phyloP scores from a whole-genome alignment of 371 early-diverging fungal species.

The Synchytrium microbalum region DNA sequence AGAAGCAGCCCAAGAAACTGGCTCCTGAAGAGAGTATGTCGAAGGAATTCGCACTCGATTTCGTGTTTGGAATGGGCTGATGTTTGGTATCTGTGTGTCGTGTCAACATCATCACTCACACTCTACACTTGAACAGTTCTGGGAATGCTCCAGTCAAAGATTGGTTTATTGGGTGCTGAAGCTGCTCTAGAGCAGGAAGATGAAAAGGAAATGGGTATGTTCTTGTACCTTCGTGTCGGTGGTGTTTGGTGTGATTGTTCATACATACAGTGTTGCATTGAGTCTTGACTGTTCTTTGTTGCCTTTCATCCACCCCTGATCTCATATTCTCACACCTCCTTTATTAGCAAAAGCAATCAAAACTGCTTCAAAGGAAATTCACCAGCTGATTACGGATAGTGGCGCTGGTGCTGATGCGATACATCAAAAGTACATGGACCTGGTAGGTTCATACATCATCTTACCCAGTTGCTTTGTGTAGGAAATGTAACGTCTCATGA shows the following conservation, averaged over 20 bases:
- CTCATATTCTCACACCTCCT: neutral
- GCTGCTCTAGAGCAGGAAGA: slow-evolving; percentile 15
- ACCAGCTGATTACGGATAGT: slow-evolving; percentile 22
- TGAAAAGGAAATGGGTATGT: slow-evolving; percentile 18
- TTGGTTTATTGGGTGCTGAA: slow-evolving; percentile 17
- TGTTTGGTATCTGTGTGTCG: too few species aligned
- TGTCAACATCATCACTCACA: slow-evolving; percentile 1
- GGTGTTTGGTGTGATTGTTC: neutral
- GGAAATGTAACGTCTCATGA: too few species aligned
- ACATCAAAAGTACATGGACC: slow-evolving; percentile 38
- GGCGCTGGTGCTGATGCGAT: slow-evolving; percentile 19
- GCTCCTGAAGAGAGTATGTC: slow-evolving; percentile 6
- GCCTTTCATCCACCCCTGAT: too few species aligned
- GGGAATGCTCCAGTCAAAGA: slow-evolving; percentile 17
- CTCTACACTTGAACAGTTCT: too few species aligned
- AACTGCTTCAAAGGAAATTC: slow-evolving; percentile 34
- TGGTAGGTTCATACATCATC: slow-evolving; percentile 21
- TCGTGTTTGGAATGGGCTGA: too few species aligned
- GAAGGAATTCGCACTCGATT: too few species aligned
- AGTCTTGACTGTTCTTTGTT: neutral
- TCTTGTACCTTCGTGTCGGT: neutral
- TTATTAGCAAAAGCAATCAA: slow-evolving; percentile 33
- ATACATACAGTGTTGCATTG: neutral
- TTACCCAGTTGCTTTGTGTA: neutral
- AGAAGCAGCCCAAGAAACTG: neutral